These are phyloP conservation scores for Metarhizium sp. DNA, from an alignment of 2,329 filamentous ascomycete genomes.

Conservation along the genomic window DNA sequence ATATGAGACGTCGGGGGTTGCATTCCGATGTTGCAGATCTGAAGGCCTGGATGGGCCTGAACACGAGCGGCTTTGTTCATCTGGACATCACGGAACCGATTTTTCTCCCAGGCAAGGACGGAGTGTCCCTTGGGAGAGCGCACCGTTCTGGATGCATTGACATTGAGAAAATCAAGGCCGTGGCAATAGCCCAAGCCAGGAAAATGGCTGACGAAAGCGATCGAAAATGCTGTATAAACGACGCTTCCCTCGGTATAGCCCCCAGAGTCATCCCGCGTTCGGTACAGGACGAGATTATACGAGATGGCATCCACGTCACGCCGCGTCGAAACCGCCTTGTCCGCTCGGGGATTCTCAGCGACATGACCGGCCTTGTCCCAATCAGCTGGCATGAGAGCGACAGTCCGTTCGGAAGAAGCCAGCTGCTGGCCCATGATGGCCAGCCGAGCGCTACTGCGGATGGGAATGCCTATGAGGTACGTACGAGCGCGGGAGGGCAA, in stretches of 20 bases:
- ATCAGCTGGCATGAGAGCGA: background rate
- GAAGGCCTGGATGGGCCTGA: conserved; percentile 7
- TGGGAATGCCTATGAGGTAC: background rate
- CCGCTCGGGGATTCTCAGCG: conserved; percentile 1
- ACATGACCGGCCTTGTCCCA: background rate
- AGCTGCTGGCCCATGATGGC: background rate
- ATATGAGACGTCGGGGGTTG: conserved; percentile 8
- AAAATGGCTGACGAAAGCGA: background rate
- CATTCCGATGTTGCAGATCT: conserved; percentile 5
- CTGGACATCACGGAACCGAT: conserved; percentile 14
- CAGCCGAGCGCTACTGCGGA: background rate
- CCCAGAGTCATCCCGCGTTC: background rate
- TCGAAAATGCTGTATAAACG: background rate
- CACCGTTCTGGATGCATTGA: conserved; percentile 9
- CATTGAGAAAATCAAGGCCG: background rate
- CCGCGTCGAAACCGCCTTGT: conserved; percentile 1
- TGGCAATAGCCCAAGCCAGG: background rate
- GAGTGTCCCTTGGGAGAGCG: conserved; percentile 6
- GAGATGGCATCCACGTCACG: conserved; percentile 3
- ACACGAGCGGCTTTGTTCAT: conserved; percentile 13
- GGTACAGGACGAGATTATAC: background rate
- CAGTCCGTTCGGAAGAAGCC: background rate
- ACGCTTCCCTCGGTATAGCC: background rate
- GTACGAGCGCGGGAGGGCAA: background rate
- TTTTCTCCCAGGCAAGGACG: conserved; percentile 13